Percentiles rank a stretch among this genome's conserved stretches.
Evolutionary conservation across 768 basidiomycete genomes (phyloP).

Genomic region (Xerocomus spinulosus): DNA sequence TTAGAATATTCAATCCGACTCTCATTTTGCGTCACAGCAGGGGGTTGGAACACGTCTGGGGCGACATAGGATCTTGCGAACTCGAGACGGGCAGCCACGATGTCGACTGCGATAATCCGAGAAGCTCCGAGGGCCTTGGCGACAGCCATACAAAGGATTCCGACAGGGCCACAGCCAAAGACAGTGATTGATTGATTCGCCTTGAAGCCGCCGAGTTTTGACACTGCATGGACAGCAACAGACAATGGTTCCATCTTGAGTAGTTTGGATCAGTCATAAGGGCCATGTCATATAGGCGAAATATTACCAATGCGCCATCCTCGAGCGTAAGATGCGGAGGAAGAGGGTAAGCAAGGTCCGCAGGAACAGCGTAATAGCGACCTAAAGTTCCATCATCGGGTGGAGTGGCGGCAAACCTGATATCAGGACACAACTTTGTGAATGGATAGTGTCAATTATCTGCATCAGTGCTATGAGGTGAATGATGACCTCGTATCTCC

Average conservation of each 20-base stretch:
- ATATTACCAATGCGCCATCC: slow-evolving; percentile 88
- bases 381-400: slow-evolving; percentile 91
- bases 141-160: slow-evolving; percentile 92
- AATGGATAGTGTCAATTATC: background rate
- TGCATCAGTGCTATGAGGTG: too few relatives aligned
- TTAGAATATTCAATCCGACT: slow-evolving; percentile 63
- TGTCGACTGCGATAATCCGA: slow-evolving; percentile 82
- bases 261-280: background rate
- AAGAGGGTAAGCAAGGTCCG: slow-evolving; percentile 79
- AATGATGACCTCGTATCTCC: slow-evolving; percentile 67
- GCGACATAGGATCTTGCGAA: slow-evolving; percentile 87
- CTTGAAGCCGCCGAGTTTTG: slow-evolving; percentile 66
- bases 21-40: slow-evolving; percentile 58
- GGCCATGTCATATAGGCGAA: background rate
- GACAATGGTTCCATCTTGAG: slow-evolving; percentile 88
- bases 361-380: slow-evolving; percentile 82
- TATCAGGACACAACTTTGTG: slow-evolving; percentile 73
- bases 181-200: slow-evolving; percentile 74
- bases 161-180: slow-evolving; percentile 87
- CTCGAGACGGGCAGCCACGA: slow-evolving; percentile 67
- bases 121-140: slow-evolving; percentile 90
- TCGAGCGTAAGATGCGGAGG: slow-evolving; percentile 80
- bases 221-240: slow-evolving; percentile 86
- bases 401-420: slow-evolving; percentile 84
- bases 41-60: slow-evolving; percentile 68